Evolutionary conservation across 441 rosid species (phyloP).

Genomic region (Euphorbia celastroides): DNA sequence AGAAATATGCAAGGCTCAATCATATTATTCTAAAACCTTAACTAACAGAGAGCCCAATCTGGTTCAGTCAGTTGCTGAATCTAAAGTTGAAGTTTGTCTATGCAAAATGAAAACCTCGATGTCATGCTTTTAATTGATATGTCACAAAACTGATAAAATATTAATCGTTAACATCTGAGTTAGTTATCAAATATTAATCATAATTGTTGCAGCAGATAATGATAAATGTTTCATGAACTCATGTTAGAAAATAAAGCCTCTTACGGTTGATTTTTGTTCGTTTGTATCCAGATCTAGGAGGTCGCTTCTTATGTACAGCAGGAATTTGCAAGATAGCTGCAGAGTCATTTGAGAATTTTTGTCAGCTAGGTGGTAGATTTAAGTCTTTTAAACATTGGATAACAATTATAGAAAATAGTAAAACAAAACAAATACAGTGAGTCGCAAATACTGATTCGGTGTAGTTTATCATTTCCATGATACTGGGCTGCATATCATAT

Average conservation of each 20-base stretch:
- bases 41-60: neutral
- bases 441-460: neutral
- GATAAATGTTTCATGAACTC: constrained; percentile 6
- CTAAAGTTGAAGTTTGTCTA: neutral
- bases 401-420: neutral
- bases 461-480: neutral
- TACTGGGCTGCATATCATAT: constrained; percentile 2
- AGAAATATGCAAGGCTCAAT: neutral
- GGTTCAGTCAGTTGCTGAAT: neutral
- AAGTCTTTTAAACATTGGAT: constrained; percentile 11
- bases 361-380: constrained; percentile 22
- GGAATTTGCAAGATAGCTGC: constrained; percentile 97
- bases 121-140: neutral
- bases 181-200: neutral
- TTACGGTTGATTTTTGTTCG: constrained; percentile 85
- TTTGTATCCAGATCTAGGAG: constrained; percentile 76
- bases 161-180: neutral
- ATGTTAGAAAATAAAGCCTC: constrained; percentile 24
- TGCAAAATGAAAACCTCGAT: neutral
- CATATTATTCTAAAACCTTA: neutral
- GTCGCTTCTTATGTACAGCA: constrained; percentile 67
- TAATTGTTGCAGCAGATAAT: neutral
- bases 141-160: neutral
- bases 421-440: neutral
- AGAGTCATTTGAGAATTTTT: constrained; percentile 15